Conservation (phyloP, 2,329 filamentous ascomycete species). For the Cladosporium sphaerospermum region DNA sequence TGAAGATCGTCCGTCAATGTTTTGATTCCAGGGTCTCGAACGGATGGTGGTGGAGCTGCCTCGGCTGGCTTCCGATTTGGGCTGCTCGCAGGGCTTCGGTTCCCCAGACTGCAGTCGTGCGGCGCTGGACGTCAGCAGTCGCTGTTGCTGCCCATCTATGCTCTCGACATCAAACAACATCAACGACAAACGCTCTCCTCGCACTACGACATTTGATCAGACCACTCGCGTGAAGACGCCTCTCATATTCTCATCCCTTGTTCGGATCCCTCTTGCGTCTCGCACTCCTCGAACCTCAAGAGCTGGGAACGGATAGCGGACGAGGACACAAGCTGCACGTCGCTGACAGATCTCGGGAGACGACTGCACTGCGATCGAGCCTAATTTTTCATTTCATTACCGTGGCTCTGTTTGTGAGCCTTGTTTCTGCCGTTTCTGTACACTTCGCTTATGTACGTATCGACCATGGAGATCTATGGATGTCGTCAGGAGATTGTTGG, state of each 20-base stretch:
- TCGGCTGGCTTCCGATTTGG: background rate
- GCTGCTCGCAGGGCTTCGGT: background rate
- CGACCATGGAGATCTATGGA: slow-evolving; percentile 11
- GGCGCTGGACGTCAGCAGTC: background rate
- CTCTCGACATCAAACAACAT: background rate
- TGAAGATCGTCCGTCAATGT: background rate
- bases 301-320: background rate
- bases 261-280: too few relatives aligned
- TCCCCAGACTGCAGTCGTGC: background rate
- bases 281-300: background rate
- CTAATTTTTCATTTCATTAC: background rate
- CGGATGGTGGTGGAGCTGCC: background rate
- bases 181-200: background rate
- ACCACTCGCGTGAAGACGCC: too few relatives aligned
- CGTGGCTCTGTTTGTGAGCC: slow-evolving; percentile 7
- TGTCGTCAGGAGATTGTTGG: background rate
- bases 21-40: background rate
- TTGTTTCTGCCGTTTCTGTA: slow-evolving; percentile 1
- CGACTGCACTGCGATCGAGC: background rate
- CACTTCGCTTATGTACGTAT: slow-evolving; percentile 20
- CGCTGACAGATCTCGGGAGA: background rate
- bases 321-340: background rate
- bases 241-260: too few relatives aligned
- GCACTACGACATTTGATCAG: too few relatives aligned
- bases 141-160: background rate